Evolutionary conservation across 2,329 filamentous ascomycete genomes (phyloP).

Genomic region (Penicillium sp.): DNA sequence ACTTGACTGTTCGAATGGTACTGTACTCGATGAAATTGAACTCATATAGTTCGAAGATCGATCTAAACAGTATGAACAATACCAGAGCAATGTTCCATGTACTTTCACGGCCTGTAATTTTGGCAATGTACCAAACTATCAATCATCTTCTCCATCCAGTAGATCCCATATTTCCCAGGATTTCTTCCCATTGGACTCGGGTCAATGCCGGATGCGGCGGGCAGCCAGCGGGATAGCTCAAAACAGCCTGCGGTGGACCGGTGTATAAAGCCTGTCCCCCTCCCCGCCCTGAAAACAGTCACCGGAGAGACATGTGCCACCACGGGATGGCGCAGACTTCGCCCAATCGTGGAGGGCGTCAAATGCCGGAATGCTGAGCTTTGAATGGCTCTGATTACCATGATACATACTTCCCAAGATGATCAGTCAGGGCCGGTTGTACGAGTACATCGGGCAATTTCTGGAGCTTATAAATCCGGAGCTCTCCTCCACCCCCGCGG

Average conservation of each 20-base stretch:
- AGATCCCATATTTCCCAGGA: too few species aligned
- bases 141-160: not conserved
- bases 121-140: not conserved
- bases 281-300: conserved; percentile 25
- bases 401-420: not conserved
- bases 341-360: not conserved
- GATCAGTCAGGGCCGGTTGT: not conserved
- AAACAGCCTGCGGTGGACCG: conserved; percentile 23
- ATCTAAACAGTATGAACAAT: not conserved
- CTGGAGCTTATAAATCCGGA: not conserved
- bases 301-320: conserved; percentile 14
- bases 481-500: not conserved
- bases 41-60: too few species aligned
- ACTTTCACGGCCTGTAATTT: not conserved
- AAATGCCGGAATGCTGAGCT: not conserved
- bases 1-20: too few species aligned
- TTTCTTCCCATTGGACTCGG: not conserved
- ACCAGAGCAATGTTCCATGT: not conserved
- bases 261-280: conserved; percentile 13
- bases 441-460: not conserved
- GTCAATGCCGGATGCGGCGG: conserved; percentile 4
- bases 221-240: conserved; percentile 4
- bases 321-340: conserved; percentile 19
- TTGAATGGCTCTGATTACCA: not conserved
- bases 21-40: too few species aligned